These are phyloP conservation scores for Leersia perrieri DNA, from an alignment of 176 grass and related monocot genomes.

Conservation along the genomic window DNA sequence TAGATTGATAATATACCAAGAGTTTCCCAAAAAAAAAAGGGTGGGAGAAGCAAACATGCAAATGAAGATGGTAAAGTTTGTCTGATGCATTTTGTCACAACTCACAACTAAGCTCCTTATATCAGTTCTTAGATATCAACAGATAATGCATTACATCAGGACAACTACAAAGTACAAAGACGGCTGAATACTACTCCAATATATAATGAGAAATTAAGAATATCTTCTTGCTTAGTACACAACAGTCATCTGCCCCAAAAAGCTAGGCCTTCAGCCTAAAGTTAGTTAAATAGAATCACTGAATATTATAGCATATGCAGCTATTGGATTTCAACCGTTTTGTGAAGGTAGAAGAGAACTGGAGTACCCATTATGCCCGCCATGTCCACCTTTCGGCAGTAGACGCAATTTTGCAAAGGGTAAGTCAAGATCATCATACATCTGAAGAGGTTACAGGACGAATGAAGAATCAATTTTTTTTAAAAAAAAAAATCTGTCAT, in stretches of 20 bases:
- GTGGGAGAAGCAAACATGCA: neutral
- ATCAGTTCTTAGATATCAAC: slow-evolving; percentile 7
- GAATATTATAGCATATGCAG: neutral
- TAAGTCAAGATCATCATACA: slow-evolving; percentile 90
- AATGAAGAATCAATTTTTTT: neutral
- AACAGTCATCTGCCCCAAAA: neutral
- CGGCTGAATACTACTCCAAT: too few relatives aligned
- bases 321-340: neutral
- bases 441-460: slow-evolving; percentile 51
- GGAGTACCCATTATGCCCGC: slow-evolving; percentile 90
- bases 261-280: slow-evolving; percentile 4
- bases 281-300: neutral
- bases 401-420: slow-evolving; percentile 85
- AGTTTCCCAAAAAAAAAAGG: neutral
- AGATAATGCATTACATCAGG: neutral
- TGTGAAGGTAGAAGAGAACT: neutral
- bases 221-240: neutral
- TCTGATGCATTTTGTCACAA: neutral
- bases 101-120: neutral
- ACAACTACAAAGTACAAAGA: neutral
- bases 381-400: slow-evolving; percentile 93
- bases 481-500: neutral
- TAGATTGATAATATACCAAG: neutral
- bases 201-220: neutral
- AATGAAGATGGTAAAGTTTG: neutral